These are phyloP conservation scores for Exsudoporus floridanus DNA, from an alignment of 1,284 basidiomycete genomes.

Conservation along the genomic window DNA sequence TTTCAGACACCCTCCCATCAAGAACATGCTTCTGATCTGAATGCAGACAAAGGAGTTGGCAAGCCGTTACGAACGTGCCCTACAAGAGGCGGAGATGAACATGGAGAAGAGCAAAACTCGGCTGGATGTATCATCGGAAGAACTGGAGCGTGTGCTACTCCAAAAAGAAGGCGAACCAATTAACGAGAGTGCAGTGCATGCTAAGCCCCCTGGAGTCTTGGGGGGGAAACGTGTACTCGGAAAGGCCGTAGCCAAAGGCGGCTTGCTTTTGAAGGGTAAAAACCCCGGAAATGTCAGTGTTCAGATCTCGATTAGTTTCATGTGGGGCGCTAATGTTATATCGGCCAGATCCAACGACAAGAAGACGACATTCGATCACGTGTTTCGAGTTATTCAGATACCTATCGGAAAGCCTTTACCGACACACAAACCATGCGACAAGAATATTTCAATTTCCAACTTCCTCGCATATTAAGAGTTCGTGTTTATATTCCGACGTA, in stretches of 20 bases:
- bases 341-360: constrained; percentile 78
- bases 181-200: constrained; percentile 75
- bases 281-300: constrained; percentile 83
- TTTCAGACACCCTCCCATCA: constrained; percentile 5
- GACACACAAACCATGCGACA: constrained; percentile 89
- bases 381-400: constrained; percentile 84
- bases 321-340: constrained; percentile 4
- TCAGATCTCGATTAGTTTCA: constrained; percentile 4
- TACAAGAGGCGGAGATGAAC: constrained; percentile 85
- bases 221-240: constrained; percentile 78
- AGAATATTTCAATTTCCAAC: constrained; percentile 97
- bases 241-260: constrained; percentile 90
- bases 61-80: constrained; percentile 78
- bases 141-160: constrained; percentile 89
- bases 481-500: constrained; percentile 33
- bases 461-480: constrained; percentile 90
- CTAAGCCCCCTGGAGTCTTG: constrained; percentile 49
- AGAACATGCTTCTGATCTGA: constrained; percentile 13
- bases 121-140: constrained; percentile 89
- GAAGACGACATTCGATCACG: constrained; percentile 91
- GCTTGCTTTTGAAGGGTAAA: constrained; percentile 88
- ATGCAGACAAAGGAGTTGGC: constrained; percentile 86
- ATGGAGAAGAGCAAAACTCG: constrained; percentile 90
- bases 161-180: constrained; percentile 93
- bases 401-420: constrained; percentile 87